phyloP scores from a whole-genome alignment of 352 stramenopile species.

The Globisporangium nagaii region DNA sequence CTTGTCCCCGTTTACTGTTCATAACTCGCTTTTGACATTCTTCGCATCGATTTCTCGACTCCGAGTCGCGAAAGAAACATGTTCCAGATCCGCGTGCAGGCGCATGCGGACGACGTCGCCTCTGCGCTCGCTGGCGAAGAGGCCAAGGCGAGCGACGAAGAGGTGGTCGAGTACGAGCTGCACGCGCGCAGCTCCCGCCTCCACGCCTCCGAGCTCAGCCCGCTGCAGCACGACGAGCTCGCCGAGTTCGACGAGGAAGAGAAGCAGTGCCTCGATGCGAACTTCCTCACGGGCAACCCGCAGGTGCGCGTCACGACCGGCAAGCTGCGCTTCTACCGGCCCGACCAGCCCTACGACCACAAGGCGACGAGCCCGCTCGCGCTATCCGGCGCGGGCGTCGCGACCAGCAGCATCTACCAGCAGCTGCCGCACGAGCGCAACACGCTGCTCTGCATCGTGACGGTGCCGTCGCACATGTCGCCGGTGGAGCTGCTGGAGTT shows the following conservation, averaged over 20 bases:
- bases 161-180: too few relatives aligned
- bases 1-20: too few relatives aligned
- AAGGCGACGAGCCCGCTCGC: constrained; percentile 3
- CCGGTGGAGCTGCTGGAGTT: constrained; percentile 84
- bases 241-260: constrained; percentile 8
- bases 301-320: constrained; percentile 72
- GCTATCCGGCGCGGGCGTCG: background rate
- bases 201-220: constrained; percentile 4
- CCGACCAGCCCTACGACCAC: constrained; percentile 43
- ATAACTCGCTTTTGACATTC: too few relatives aligned
- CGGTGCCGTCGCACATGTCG: constrained; percentile 80
- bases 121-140: constrained; percentile 17
- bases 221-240: background rate
- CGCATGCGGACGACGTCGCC: constrained; percentile 7
- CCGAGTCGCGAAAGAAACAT: constrained; percentile 19
- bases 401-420: constrained; percentile 9
- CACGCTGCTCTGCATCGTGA: constrained; percentile 77
- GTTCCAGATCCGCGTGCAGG: constrained; percentile 85
- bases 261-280: constrained; percentile 27
- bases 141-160: constrained; percentile 31
- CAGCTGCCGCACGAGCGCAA: constrained; percentile 64
- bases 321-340: constrained; percentile 79
- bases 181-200: too few relatives aligned
- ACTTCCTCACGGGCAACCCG: constrained; percentile 74
- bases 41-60: too few relatives aligned